Evolutionary conservation across 768 basidiomycete species (phyloP).

Genomic region (Imleria badia): DNA sequence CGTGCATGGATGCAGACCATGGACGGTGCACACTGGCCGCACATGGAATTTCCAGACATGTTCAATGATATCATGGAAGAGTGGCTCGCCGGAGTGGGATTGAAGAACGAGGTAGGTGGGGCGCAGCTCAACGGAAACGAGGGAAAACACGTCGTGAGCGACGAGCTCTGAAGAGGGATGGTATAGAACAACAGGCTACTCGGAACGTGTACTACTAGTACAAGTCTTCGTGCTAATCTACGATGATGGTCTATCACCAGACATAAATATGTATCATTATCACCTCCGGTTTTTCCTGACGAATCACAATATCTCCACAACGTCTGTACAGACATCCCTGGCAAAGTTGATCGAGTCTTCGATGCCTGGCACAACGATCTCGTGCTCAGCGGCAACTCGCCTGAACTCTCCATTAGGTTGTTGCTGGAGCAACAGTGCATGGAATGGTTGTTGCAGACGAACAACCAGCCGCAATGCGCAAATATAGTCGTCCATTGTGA

Average conservation of each 20-base stretch:
- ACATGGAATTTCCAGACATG: conserved; percentile 54
- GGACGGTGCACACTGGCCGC: conserved; percentile 64
- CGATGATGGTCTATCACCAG: no score
- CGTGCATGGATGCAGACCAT: conserved; percentile 39
- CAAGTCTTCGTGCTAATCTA: no score
- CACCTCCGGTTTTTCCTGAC: no score
- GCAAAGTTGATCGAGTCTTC: background rate
- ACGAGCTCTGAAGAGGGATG: conserved; percentile 19
- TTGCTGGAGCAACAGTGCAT: no score
- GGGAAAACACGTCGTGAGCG: background rate
- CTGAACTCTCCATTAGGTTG: no score
- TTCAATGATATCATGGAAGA: conserved; percentile 52
- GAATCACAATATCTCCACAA: background rate
- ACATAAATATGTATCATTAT: no score
- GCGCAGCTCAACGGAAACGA: background rate
- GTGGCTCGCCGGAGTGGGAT: conserved; percentile 53
- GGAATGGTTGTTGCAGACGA: no score
- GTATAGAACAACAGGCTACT: no score
- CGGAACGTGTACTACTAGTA: no score
- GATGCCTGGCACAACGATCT: background rate
- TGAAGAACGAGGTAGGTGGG: background rate
- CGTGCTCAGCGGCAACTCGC: no score
- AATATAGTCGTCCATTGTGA: background rate
- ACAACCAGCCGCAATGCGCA: background rate
- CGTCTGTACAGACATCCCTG: no score